These are phyloP conservation scores for Lophiostoma macrostomum DNA, from an alignment of 495 filamentous ascomycete species.

Conservation along the genomic window DNA sequence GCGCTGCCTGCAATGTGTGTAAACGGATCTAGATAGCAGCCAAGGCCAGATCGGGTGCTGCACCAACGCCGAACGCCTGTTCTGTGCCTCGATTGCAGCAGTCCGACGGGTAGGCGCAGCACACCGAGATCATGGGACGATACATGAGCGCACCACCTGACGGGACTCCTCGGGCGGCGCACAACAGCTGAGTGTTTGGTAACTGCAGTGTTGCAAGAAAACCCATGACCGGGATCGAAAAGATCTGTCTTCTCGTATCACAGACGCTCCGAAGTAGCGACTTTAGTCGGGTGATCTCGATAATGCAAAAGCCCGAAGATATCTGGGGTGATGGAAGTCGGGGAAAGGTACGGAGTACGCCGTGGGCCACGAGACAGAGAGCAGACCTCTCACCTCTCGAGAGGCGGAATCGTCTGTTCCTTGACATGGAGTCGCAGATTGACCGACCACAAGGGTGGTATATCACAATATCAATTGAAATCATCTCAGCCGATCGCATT, in stretches of 20 bases:
- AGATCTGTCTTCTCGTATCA: too few relatives aligned
- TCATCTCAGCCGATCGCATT: conserved; percentile 7
- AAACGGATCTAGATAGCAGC: not conserved
- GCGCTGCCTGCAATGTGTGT: too few relatives aligned
- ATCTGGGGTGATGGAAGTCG: too few relatives aligned
- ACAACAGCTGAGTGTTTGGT: not conserved
- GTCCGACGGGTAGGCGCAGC: not conserved
- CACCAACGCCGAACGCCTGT: not conserved
- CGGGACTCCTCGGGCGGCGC: not conserved
- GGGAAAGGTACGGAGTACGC: too few relatives aligned
- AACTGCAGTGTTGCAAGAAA: not conserved
- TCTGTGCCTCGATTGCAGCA: not conserved
- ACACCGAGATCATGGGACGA: not conserved
- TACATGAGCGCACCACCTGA: too few relatives aligned
- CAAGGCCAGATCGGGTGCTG: not conserved
- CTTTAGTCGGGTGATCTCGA: too few relatives aligned
- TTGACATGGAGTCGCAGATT: not conserved
- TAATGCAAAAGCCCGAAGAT: too few relatives aligned
- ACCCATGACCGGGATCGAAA: too few relatives aligned
- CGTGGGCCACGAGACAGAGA: too few relatives aligned
- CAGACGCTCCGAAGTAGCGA: too few relatives aligned
- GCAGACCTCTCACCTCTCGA: too few relatives aligned
- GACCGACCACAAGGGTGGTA: not conserved
- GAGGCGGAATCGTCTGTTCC: not conserved
- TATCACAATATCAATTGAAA: not conserved